Evolutionary conservation across 257 asterid genomes (phyloP).

Genomic region (Solanum appendiculatum): DNA sequence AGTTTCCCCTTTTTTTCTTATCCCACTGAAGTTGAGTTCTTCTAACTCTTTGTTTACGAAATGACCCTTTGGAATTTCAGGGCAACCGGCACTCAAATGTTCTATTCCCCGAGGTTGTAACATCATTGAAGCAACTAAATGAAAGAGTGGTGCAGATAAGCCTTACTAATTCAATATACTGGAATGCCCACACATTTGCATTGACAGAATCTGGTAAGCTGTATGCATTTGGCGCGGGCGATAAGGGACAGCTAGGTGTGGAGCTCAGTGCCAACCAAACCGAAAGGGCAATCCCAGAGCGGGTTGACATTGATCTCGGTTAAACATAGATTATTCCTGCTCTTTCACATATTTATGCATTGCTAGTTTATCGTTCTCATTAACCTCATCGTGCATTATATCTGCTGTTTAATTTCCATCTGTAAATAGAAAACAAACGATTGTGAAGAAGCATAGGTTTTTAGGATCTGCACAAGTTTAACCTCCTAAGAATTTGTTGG

Average conservation of each 20-base stretch:
- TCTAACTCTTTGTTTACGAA: neutral
- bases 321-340: slow-evolving; percentile 7
- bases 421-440: slow-evolving; percentile 26
- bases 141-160: slow-evolving; percentile 93
- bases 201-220: slow-evolving; percentile 86
- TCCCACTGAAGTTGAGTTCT: neutral
- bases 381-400: neutral
- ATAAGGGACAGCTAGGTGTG: slow-evolving; percentile 92
- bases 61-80: slow-evolving; percentile 17
- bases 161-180: slow-evolving; percentile 84
- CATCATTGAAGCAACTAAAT: slow-evolving; percentile 63
- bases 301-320: slow-evolving; percentile 66
- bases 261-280: slow-evolving; percentile 55
- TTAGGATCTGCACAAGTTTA: slow-evolving; percentile 16
- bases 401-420: slow-evolving; percentile 13
- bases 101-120: slow-evolving; percentile 64
- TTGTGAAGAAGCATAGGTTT: slow-evolving; percentile 23
- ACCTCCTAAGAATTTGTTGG: slow-evolving; percentile 12
- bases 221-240: slow-evolving; percentile 94
- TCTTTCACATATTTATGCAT: slow-evolving; percentile 1
- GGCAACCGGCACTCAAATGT: slow-evolving; percentile 59
- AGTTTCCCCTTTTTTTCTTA: neutral
- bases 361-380: neutral
- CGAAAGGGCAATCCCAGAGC: slow-evolving; percentile 77
- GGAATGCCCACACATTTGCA: slow-evolving; percentile 97